These are phyloP conservation scores for Sclerotinia glacialis DNA, from an alignment of 2,329 filamentous ascomycete species.

Conservation along the genomic window DNA sequence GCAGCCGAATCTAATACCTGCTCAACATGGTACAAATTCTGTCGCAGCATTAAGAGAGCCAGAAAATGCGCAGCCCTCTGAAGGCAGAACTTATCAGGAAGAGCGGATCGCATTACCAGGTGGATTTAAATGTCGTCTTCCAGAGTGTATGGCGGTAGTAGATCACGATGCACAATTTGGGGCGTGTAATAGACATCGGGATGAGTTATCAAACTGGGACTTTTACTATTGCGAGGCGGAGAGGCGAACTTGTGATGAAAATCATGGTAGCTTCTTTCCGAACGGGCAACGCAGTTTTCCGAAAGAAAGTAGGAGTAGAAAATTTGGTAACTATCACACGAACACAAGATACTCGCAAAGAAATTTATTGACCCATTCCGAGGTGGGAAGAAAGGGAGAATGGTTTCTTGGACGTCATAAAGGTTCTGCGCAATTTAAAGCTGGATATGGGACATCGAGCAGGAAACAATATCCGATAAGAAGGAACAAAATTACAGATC, in stretches of 20 bases:
- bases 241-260: neutral
- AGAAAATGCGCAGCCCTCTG: too few species aligned
- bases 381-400: neutral
- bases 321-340: too few species aligned
- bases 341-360: too few species aligned
- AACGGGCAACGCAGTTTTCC: neutral
- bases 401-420: neutral
- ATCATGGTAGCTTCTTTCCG: neutral
- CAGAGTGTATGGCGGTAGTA: neutral
- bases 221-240: neutral
- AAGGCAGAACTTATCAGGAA: neutral
- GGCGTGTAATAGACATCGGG: neutral
- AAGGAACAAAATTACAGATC: too few species aligned
- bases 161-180: neutral
- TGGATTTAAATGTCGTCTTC: neutral
- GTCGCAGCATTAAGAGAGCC: too few species aligned
- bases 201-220: neutral
- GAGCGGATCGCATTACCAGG: neutral
- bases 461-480: fast-evolving
- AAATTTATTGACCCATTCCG: too few species aligned
- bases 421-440: neutral
- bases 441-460: neutral
- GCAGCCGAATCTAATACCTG: too few species aligned
- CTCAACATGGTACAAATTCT: too few species aligned
- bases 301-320: fast-evolving